Evolutionary conservation across 2,329 filamentous ascomycete genomes (phyloP).

Genomic region (Ophiocordyceps polyrhachis-furcata): DNA sequence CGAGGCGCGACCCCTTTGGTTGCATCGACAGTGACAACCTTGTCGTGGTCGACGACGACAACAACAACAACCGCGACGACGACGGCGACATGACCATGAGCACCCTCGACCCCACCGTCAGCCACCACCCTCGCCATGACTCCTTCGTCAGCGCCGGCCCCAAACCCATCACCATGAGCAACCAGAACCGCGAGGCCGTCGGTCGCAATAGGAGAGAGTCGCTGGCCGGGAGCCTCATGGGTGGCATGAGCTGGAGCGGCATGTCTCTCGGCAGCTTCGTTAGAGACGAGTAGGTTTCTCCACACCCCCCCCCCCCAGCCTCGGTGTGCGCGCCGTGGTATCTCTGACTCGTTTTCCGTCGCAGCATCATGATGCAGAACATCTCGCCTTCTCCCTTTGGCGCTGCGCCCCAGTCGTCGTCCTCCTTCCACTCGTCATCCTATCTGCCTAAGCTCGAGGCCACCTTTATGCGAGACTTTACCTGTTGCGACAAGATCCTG

Average conservation of each 20-base stretch:
- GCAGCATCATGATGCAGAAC: constrained; percentile 83
- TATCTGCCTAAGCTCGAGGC: constrained; percentile 93
- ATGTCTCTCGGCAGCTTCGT: constrained; percentile 95
- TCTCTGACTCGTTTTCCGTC: constrained; percentile 1
- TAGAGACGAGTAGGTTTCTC: constrained; percentile 70
- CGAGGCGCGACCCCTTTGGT: constrained; percentile 5
- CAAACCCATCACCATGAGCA: constrained; percentile 48
- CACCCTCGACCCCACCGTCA: constrained; percentile 35
- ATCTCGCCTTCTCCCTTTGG: constrained; percentile 59
- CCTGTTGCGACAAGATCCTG: constrained; percentile 78
- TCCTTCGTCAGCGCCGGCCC: constrained; percentile 47
- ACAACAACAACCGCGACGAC: constrained; percentile 11
- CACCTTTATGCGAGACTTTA: constrained; percentile 94
- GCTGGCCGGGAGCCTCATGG: constrained; percentile 46
- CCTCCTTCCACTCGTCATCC: constrained; percentile 89
- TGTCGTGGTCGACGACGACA: constrained; percentile 5
- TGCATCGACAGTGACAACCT: constrained; percentile 7
- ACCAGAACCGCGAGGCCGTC: constrained; percentile 40
- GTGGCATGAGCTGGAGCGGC: constrained; percentile 92
- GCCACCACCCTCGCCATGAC: constrained; percentile 38
- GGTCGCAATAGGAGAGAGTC: constrained; percentile 41
- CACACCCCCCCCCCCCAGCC: neutral
- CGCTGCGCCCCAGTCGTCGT: constrained; percentile 51
- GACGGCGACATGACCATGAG: constrained; percentile 38
- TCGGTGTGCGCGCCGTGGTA: neutral